A percentile compares a stretch with the other conserved stretches of the same genome.
Evolutionary conservation across 352 stramenopile genomes (phyloP).

Genomic region (Peronosclerospora sorghi): DNA sequence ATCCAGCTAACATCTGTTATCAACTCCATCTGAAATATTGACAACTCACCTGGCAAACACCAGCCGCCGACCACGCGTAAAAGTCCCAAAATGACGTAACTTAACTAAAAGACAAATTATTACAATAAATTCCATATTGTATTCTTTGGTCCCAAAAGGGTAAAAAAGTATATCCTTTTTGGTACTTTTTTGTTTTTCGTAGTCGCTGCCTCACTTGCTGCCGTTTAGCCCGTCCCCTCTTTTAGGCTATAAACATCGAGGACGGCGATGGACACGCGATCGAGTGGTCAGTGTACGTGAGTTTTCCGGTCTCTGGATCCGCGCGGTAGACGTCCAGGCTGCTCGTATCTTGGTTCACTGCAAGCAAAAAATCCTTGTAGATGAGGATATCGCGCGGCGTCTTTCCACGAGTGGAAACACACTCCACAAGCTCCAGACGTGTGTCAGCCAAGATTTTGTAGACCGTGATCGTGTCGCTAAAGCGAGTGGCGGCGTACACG

Average conservation of each 20-base stretch:
- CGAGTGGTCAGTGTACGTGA: conserved; percentile 37
- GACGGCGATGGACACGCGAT: conserved; percentile 39
- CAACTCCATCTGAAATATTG: no score
- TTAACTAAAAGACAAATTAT: no score
- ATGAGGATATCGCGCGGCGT: conserved; percentile 46
- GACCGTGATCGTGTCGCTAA: conserved; percentile 50
- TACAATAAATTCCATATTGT: no score
- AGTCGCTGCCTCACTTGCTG: no score
- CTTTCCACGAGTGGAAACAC: conserved; percentile 33
- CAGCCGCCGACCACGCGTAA: no score
- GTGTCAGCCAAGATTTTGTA: conserved; percentile 37
- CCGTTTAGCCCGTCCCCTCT: no score
- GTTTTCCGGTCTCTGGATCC: conserved; percentile 28
- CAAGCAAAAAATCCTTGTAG: conserved; percentile 44
- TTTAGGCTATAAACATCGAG: conserved; percentile 28
- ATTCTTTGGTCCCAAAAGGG: no score
- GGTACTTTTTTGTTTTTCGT: no score
- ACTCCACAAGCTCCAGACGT: conserved; percentile 36
- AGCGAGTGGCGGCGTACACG: conserved; percentile 54
- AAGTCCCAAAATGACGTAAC: no score
- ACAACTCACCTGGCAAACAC: no score
- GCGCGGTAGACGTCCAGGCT: conserved; percentile 47
- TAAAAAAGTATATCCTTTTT: no score
- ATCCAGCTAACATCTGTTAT: no score
- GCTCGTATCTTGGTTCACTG: conserved; percentile 53